Evolutionary conservation across 345 rosid genomes (phyloP).

Genomic region (Zanthoxylum bungeanum): DNA sequence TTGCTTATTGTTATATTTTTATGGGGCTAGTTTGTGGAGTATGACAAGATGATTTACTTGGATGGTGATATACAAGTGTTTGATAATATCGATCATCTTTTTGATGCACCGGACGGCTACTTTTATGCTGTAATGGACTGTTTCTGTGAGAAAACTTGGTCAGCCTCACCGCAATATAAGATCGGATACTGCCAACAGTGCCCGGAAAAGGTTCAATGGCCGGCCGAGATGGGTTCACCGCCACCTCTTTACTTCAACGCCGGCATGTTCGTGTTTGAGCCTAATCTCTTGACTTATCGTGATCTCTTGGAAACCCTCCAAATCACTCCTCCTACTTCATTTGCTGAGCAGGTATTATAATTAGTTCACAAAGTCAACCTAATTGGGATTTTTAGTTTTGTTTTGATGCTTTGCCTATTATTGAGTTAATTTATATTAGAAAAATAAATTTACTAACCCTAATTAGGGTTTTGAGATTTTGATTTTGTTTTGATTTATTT

Average conservation of each 20-base stretch:
- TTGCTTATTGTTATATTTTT: too few species aligned
- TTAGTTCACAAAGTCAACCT: too few species aligned
- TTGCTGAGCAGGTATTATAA: slow-evolving; percentile 85
- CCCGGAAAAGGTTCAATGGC: slow-evolving; percentile 59
- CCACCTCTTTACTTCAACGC: slow-evolving; percentile 67
- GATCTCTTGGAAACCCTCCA: slow-evolving; percentile 39
- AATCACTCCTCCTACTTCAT: slow-evolving; percentile 46
- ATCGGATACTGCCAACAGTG: slow-evolving; percentile 66
- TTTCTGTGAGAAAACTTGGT: slow-evolving; percentile 58
- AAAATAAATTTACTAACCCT: too few species aligned
- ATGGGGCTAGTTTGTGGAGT: slow-evolving; percentile 55
- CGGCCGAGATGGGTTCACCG: slow-evolving; percentile 29
- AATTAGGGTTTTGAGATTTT: too few species aligned
- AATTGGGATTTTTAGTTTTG: too few species aligned
- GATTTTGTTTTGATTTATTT: background rate
- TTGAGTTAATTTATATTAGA: too few species aligned
- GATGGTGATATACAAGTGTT: slow-evolving; percentile 76
- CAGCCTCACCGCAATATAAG: slow-evolving; percentile 36
- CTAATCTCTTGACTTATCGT: slow-evolving; percentile 36
- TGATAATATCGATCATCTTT: slow-evolving; percentile 57
- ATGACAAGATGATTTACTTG: slow-evolving; percentile 59
- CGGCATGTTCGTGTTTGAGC: slow-evolving; percentile 63
- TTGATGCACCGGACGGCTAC: slow-evolving; percentile 41
- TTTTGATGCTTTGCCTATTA: too few species aligned
- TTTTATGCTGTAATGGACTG: slow-evolving; percentile 68